These are phyloP conservation scores for Asterochloris sp. DNA, from an alignment of 139 green algal genomes.

Conservation along the genomic window DNA sequence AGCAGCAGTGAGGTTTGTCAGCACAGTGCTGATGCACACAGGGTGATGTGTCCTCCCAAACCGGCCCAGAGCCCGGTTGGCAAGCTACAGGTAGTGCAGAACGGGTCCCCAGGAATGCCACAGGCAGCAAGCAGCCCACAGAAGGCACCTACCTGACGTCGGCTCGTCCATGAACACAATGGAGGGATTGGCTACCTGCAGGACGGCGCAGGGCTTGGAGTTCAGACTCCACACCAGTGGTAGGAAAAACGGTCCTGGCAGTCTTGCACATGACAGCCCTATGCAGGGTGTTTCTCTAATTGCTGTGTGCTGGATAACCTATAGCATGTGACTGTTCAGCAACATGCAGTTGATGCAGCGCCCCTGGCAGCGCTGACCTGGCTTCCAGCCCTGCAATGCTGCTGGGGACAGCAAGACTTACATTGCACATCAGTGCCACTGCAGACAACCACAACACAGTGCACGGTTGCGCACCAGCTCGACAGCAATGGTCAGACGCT, in stretches of 20 bases:
- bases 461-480: conserved; percentile 74
- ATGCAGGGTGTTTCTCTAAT: too few species aligned
- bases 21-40: neutral
- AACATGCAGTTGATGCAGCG: too few species aligned
- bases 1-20: neutral
- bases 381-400: conserved; percentile 2
- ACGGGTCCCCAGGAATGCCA: too few species aligned
- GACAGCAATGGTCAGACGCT: conserved; percentile 89
- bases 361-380: too few species aligned
- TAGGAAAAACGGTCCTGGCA: too few species aligned
- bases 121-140: neutral
- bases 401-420: neutral
- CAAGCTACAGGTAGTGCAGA: too few species aligned
- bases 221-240: too few species aligned
- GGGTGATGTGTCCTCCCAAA: neutral
- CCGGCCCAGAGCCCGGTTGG: too few species aligned
- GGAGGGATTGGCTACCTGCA: conserved; percentile 70
- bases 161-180: conserved; percentile 49
- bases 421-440: neutral
- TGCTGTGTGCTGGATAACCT: neutral
- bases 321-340: too few species aligned
- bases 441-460: neutral
- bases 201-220: conserved; percentile 57
- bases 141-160: conserved; percentile 22
- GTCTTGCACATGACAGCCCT: too few species aligned